Base-by-base conservation (phyloP, 176 grass and related monocot genomes). In the Eremochloa ophiuroides region DNA sequence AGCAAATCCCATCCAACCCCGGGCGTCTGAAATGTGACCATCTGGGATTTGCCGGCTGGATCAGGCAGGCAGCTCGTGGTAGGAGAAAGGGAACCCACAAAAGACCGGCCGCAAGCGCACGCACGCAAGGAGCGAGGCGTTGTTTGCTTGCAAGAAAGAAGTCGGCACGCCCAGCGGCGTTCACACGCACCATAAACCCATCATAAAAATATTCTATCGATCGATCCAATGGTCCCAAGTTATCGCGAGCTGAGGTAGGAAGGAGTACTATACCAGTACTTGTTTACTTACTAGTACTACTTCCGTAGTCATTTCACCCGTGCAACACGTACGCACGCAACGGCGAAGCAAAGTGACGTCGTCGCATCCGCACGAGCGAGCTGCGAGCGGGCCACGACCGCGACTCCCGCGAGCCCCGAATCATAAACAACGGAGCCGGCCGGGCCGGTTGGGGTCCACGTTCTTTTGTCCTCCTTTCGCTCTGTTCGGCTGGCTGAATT, bases 141-240 rank as follows among this genome's bases (percentile, higher is more conserved):
- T 65, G 18, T n/a, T n/a, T n/a, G n/a, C 86, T 83, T 83, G 74
- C 73, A 65, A 35, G 73, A 34, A 53, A 87, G 34, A 27, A 34
- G 80, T 31, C 79, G 40, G 62, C 42, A 14, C 15, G 62, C 13
- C 5, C n/a, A 6, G 47, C 56, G 55, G 11, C 39, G 68, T 77
- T 16, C 18, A 59, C 70, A 31, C 79, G n/a, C n/a, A 53, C 50
- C 18, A n/a, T 18, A n/a, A n/a, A n/a, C n/a, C n/a, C n/a, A n/a
- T n/a, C n/a, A n/a, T n/a, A n/a, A n/a, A n/a, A 22, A 50, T 22
- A 50, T 50, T 51, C 17, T 22, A 51, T 20, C 0, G 48, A 51
- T 51, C 6, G n/a, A n/a, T n/a, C n/a, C n/a, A n/a, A n/a, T n/a
- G n/a, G n/a, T n/a, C n/a, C n/a, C 48, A 51, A 42, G 4, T 13